phyloP scores from a whole-genome alignment of 108 stramenopile species.

The Pseudonitzschia delicatissima region DNA sequence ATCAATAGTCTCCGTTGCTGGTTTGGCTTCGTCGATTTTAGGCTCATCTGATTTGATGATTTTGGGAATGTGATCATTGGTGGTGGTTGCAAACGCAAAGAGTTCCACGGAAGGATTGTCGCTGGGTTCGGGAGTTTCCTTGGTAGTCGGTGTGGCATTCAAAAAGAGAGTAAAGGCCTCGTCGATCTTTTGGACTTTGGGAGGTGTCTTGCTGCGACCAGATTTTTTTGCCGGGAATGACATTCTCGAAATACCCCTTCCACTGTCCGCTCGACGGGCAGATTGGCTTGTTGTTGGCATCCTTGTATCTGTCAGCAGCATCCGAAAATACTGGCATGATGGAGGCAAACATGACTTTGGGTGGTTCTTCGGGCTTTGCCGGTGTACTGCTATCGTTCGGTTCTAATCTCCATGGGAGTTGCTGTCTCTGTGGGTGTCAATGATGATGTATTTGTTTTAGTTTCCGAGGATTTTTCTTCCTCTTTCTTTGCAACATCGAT shows the following conservation, averaged over 20 bases:
- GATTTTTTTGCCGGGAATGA: constrained; percentile 2
- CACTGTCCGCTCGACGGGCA: constrained; percentile 67
- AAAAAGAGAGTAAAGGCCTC: constrained; percentile 75
- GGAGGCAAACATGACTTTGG: background rate
- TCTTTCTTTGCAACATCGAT: no score
- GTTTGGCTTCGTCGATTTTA: constrained; percentile 17
- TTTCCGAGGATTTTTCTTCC: no score
- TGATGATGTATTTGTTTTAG: no score
- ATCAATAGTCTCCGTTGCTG: constrained; percentile 5
- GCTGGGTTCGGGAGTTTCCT: background rate
- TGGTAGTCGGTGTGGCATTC: constrained; percentile 47
- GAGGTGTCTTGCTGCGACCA: background rate
- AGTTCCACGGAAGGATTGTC: background rate
- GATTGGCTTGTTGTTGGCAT: background rate
- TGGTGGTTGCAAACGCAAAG: constrained; percentile 19
- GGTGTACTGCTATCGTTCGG: background rate
- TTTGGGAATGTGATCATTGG: constrained; percentile 13
- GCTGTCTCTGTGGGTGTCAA: background rate
- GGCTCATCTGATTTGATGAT: constrained; percentile 14
- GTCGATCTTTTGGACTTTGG: constrained; percentile 17
- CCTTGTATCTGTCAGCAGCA: background rate
- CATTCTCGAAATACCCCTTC: constrained; percentile 80
- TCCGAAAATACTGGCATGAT: background rate
- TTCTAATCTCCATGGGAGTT: background rate
- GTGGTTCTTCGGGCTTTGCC: constrained; percentile 6